phyloP scores from a whole-genome alignment of 2,329 filamentous ascomycete genomes.

The Colletotrichum aenigma region DNA sequence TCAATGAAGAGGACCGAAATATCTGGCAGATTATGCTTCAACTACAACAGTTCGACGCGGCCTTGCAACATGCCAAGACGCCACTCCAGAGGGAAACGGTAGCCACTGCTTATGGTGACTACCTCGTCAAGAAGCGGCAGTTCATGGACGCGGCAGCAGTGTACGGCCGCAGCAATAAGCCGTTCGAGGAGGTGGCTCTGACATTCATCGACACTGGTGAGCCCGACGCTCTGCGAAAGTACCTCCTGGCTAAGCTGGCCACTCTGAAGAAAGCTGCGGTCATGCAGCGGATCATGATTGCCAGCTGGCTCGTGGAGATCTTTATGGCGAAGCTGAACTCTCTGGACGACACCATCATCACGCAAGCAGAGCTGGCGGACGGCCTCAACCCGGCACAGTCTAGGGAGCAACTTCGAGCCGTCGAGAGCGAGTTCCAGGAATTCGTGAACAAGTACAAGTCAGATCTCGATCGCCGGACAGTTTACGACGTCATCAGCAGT shows the following conservation, averaged over 20 bases:
- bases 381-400: conserved; percentile 73
- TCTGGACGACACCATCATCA: conserved; percentile 91
- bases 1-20: conserved; percentile 87
- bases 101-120: conserved; percentile 89
- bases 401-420: conserved; percentile 70
- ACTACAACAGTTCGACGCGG: conserved; percentile 85
- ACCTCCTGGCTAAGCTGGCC: conserved; percentile 82
- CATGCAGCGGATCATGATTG: conserved; percentile 96
- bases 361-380: conserved; percentile 81
- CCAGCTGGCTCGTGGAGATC: conserved; percentile 92
- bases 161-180: conserved; percentile 94
- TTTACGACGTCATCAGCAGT: conserved; percentile 94
- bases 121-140: conserved; percentile 79
- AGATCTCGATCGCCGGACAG: conserved; percentile 89
- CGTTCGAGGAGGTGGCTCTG: conserved; percentile 94
- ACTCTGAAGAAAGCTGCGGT: conserved; percentile 80
- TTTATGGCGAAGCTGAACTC: conserved; percentile 98
- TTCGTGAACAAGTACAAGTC: conserved; percentile 85
- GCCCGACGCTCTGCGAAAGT: conserved; percentile 88
- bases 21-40: conserved; percentile 94
- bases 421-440: conserved; percentile 83
- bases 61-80: conserved; percentile 83
- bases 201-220: conserved; percentile 89
- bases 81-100: conserved; percentile 86
- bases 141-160: conserved; percentile 87